Percentiles rank a stretch among this genome's conserved stretches.
phyloP scores from a whole-genome alignment of 257 asterid species.

The Jaltomata sinuosa region DNA sequence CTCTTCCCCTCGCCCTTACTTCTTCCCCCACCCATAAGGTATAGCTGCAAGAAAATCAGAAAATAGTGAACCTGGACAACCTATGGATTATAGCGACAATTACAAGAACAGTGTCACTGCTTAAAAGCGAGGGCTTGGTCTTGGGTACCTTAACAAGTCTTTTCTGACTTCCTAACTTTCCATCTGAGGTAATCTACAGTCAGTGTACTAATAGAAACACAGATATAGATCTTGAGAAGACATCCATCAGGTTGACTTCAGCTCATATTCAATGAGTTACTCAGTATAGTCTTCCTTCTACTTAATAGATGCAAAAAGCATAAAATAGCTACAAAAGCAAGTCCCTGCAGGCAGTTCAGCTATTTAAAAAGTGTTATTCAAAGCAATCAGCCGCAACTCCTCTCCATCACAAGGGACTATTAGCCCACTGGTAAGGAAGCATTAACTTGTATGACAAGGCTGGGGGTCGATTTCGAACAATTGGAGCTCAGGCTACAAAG shows the following conservation, averaged over 20 bases:
- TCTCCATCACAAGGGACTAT: neutral
- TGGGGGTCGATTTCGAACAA: neutral
- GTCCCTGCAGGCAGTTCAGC: neutral
- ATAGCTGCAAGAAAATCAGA: neutral
- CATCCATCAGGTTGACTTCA: neutral
- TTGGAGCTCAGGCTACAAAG: neutral
- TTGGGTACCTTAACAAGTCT: neutral
- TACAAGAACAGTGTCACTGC: neutral
- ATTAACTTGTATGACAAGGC: neutral
- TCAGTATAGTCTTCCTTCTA: neutral
- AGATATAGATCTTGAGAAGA: no score
- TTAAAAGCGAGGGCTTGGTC: neutral
- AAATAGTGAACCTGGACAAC: neutral
- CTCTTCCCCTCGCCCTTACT: neutral
- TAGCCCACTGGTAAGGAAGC: neutral
- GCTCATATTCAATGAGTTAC: neutral
- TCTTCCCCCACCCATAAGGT: neutral
- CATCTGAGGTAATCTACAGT: neutral
- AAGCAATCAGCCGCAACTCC: neutral
- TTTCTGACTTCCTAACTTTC: neutral
- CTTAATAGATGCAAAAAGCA: neutral
- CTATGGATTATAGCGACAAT: neutral
- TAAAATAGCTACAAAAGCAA: neutral
- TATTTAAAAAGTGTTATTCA: neutral
- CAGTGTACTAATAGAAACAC: neutral